A percentile compares a stretch with the other conserved stretches of the same genome.
These are phyloP conservation scores for Thalassiosira profunda DNA, from an alignment of 108 stramenopile species.

Conservation along the genomic window DNA sequence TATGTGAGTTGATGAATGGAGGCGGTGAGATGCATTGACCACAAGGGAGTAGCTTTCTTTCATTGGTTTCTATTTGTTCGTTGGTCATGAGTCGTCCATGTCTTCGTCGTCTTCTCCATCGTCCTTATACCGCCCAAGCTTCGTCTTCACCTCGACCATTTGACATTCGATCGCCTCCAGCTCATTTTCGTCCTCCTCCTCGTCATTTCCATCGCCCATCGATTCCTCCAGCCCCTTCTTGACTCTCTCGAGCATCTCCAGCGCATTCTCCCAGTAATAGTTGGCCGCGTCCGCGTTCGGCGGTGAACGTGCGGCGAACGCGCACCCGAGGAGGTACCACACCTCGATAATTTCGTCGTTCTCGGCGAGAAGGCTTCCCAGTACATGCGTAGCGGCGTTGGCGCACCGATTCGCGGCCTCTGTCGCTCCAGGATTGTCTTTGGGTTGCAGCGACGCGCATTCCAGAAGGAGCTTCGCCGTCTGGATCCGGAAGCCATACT, in stretches of 20 bases:
- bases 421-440: slow-evolving; percentile 1
- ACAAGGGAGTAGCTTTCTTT: slow-evolving; percentile 4
- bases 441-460: slow-evolving; percentile 57
- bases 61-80: slow-evolving; percentile 25
- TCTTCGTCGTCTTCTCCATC: too few relatives aligned
- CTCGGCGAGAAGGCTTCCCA: slow-evolving; percentile 88
- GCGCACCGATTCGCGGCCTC: slow-evolving; percentile 54
- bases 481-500: slow-evolving; percentile 85
- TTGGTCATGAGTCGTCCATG: slow-evolving; percentile 8
- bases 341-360: slow-evolving; percentile 92
- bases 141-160: slow-evolving; percentile 60
- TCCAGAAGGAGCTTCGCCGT: slow-evolving; percentile 87
- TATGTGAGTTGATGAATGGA: slow-evolving; percentile 93
- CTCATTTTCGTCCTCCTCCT: slow-evolving; percentile 49
- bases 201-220: too few relatives aligned
- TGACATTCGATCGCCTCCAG: slow-evolving; percentile 54
- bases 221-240: slow-evolving; percentile 64
- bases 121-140: too few relatives aligned
- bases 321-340: slow-evolving; percentile 87
- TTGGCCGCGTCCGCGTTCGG: slow-evolving; percentile 57
- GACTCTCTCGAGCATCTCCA: slow-evolving; percentile 72
- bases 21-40: too few relatives aligned
- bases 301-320: slow-evolving; percentile 61
- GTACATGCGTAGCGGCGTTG: slow-evolving; percentile 73
- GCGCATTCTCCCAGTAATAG: slow-evolving; percentile 70